These are phyloP conservation scores for Lepidium aucheri DNA, from an alignment of 345 rosid species.

Conservation along the genomic window DNA sequence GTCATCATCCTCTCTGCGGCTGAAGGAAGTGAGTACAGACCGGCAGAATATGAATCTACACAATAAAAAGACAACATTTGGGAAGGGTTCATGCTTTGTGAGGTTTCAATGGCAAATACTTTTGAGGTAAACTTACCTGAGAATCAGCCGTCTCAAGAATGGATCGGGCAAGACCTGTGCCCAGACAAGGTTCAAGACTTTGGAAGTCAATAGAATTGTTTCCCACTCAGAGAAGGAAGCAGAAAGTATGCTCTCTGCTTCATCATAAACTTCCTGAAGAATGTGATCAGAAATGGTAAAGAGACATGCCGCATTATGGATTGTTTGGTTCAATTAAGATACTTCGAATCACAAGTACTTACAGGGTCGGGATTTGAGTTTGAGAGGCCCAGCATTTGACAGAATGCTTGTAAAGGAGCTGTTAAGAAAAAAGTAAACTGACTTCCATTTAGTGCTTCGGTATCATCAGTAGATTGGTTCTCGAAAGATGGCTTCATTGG, in stretches of 20 bases:
- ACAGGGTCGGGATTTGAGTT: constrained; percentile 41
- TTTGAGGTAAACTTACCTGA: constrained; percentile 43
- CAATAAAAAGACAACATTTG: neutral
- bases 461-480: constrained; percentile 34
- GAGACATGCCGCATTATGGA: neutral
- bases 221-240: constrained; percentile 78
- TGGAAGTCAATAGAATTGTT: constrained; percentile 69
- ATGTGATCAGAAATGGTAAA: constrained; percentile 1
- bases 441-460: constrained; percentile 41
- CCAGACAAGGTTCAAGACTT: constrained; percentile 83
- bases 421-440: constrained; percentile 93
- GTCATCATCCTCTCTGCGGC: constrained; percentile 39
- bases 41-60: constrained; percentile 90
- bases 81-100: neutral
- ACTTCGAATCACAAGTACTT: constrained; percentile 24
- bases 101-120: neutral
- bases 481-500: constrained; percentile 59
- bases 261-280: constrained; percentile 46
- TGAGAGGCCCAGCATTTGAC: constrained; percentile 65
- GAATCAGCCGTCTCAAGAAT: constrained; percentile 79
- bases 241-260: constrained; percentile 72
- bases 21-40: constrained; percentile 47
- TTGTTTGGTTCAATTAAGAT: neutral
- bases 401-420: constrained; percentile 84
- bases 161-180: constrained; percentile 84